Conservation (phyloP, 2,329 filamentous ascomycete genomes). For the Fusarium sp. region DNA sequence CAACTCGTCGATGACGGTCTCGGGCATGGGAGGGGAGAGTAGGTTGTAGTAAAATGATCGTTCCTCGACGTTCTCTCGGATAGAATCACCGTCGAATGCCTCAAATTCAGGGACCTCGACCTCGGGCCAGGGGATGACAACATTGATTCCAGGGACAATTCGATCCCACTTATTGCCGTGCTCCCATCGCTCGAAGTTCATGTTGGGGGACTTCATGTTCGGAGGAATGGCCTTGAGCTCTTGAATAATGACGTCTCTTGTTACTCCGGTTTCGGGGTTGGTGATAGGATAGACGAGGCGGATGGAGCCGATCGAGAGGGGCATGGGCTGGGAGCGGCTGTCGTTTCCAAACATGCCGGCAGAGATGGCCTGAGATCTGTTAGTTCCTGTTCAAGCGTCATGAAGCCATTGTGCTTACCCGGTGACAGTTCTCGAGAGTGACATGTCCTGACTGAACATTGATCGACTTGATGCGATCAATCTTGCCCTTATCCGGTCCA, state of each 20-base stretch:
- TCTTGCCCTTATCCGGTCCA: slow-evolving; percentile 84
- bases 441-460: slow-evolving; percentile 66
- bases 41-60: slow-evolving; percentile 83
- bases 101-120: slow-evolving; percentile 60
- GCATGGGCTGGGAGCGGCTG: slow-evolving; percentile 48
- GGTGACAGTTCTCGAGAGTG: slow-evolving; percentile 70
- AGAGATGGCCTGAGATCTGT: slow-evolving; percentile 42
- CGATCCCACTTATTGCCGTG: slow-evolving; percentile 60
- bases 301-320: slow-evolving; percentile 76
- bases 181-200: slow-evolving; percentile 55
- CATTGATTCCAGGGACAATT: slow-evolving; percentile 76
- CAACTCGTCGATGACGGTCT: slow-evolving; percentile 83
- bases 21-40: slow-evolving; percentile 80
- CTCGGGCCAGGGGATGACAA: slow-evolving; percentile 81
- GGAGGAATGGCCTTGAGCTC: slow-evolving; percentile 68
- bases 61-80: slow-evolving; percentile 79
- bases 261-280: slow-evolving; percentile 71
- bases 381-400: not conserved
- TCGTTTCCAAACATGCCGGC: slow-evolving; percentile 48
- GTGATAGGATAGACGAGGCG: slow-evolving; percentile 83
- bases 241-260: slow-evolving; percentile 81
- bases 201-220: slow-evolving; percentile 58
- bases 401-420: slow-evolving; percentile 61
- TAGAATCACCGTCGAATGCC: slow-evolving; percentile 75
- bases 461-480: slow-evolving; percentile 75